These are phyloP conservation scores for Poa annua DNA, from an alignment of 176 grass and related monocot species.

Conservation along the genomic window DNA sequence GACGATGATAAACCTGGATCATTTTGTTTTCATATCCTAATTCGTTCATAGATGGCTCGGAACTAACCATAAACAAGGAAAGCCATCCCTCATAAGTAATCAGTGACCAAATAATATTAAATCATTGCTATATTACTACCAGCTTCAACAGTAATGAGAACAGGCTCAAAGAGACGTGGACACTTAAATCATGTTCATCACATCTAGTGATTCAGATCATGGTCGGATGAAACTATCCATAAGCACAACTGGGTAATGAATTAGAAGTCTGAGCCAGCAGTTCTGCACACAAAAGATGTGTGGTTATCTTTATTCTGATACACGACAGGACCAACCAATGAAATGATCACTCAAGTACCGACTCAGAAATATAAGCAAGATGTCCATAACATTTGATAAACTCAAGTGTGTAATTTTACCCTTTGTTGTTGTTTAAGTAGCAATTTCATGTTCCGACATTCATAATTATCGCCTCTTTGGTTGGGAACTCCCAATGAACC, in stretches of 20 bases:
- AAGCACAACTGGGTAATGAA: neutral
- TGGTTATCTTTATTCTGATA: constrained; percentile 10
- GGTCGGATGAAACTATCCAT: neutral
- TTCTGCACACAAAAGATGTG: neutral
- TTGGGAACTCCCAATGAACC: constrained; percentile 92
- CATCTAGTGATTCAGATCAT: constrained; percentile 4
- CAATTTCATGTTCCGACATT: constrained; percentile 98
- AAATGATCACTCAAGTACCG: constrained; percentile 12
- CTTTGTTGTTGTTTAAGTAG: constrained; percentile 97
- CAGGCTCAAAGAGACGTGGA: neutral
- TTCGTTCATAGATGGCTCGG: neutral
- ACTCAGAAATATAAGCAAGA: constrained; percentile 31
- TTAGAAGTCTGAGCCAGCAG: neutral
- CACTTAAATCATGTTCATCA: constrained; percentile 9
- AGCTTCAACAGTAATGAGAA: neutral
- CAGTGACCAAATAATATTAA: neutral
- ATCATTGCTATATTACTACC: neutral
- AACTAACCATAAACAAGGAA: constrained; percentile 4
- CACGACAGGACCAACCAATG: neutral
- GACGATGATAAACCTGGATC: neutral
- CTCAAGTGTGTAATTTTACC: constrained; percentile 52
- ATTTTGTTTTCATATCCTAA: constrained; percentile 16
- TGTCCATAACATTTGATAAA: constrained; percentile 20
- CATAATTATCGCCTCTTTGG: constrained; percentile 98
- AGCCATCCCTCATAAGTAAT: neutral